These are phyloP conservation scores for Didymella exigua DNA, from an alignment of 2,329 filamentous ascomycete genomes.

Conservation along the genomic window DNA sequence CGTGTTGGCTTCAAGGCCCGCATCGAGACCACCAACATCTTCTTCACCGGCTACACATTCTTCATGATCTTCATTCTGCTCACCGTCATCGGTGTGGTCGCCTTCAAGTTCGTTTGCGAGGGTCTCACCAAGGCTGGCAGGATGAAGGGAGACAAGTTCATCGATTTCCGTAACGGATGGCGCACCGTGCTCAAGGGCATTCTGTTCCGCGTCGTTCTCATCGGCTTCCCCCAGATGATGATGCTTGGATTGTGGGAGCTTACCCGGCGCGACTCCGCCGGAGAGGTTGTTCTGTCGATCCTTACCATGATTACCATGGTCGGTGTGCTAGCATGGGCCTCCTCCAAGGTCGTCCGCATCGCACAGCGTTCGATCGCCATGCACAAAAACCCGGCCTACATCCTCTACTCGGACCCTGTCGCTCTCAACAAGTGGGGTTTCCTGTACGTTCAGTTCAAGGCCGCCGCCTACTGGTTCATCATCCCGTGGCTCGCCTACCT, in stretches of 20 bases:
- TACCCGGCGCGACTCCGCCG: slow-evolving; percentile 81
- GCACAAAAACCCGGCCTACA: slow-evolving; percentile 97
- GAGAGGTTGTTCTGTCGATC: slow-evolving; percentile 83
- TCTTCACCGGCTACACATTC: slow-evolving; percentile 88
- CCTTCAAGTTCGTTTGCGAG: slow-evolving; percentile 84
- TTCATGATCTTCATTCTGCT: slow-evolving; percentile 83
- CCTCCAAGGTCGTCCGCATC: slow-evolving; percentile 86
- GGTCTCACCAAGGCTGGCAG: slow-evolving; percentile 72
- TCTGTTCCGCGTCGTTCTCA: slow-evolving; percentile 84
- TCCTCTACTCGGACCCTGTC: slow-evolving; percentile 93
- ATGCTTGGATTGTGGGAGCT: slow-evolving; percentile 95
- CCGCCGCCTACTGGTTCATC: slow-evolving; percentile 94
- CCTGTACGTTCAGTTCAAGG: slow-evolving; percentile 95
- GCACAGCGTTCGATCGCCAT: slow-evolving; percentile 85
- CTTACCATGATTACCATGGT: slow-evolving; percentile 86
- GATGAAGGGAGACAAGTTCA: slow-evolving; percentile 85
- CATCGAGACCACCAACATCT: slow-evolving; percentile 91
- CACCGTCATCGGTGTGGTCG: slow-evolving; percentile 71
- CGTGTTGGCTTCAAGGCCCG: slow-evolving; percentile 83
- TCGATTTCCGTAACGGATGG: slow-evolving; percentile 95
- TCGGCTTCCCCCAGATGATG: slow-evolving; percentile 89
- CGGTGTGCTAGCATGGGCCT: slow-evolving; percentile 80
- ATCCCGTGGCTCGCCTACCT: slow-evolving; percentile 78
- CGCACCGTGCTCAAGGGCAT: slow-evolving; percentile 91
- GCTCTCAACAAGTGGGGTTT: slow-evolving; percentile 98